Percentiles rank a stretch among this genome's conserved stretches.
phyloP scores from a whole-genome alignment of 2,329 filamentous ascomycete genomes.

The Teratosphaeria viscida region DNA sequence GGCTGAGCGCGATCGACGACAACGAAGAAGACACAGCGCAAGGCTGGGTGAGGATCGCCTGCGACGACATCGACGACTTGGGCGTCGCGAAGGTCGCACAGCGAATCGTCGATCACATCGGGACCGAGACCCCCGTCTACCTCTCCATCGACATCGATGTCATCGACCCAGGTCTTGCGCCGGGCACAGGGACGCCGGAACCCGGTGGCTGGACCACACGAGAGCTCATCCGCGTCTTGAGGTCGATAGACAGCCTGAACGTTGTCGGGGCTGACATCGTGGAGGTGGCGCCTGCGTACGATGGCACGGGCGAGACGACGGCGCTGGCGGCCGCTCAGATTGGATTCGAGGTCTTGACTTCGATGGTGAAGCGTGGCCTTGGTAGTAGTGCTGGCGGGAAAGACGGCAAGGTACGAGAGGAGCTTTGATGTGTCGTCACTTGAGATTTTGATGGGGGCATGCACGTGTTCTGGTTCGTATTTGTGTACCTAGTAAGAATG shows the following conservation, averaged over 20 bases:
- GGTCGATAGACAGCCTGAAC: slow-evolving; percentile 73
- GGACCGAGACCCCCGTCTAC: slow-evolving; percentile 68
- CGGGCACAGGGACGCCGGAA: slow-evolving; percentile 65
- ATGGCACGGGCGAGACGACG: slow-evolving; percentile 69
- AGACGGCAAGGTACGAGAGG: slow-evolving; percentile 10
- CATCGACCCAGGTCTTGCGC: slow-evolving; percentile 60
- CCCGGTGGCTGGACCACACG: slow-evolving; percentile 85
- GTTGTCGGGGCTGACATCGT: slow-evolving; percentile 84
- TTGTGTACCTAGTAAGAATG: not conserved
- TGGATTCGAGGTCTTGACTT: slow-evolving; percentile 75
- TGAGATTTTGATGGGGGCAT: not conserved
- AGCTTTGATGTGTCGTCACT: slow-evolving; percentile 12
- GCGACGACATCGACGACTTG: slow-evolving; percentile 79
- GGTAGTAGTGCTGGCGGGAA: slow-evolving; percentile 27
- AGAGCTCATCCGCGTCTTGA: slow-evolving; percentile 72
- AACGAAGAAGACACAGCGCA: slow-evolving; percentile 60
- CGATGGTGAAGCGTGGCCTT: slow-evolving; percentile 52
- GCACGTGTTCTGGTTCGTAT: not conserved
- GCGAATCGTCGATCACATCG: slow-evolving; percentile 60
- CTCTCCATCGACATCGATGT: slow-evolving; percentile 74
- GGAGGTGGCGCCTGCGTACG: slow-evolving; percentile 78
- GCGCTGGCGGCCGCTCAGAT: slow-evolving; percentile 75
- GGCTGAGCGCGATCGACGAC: slow-evolving; percentile 60
- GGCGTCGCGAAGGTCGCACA: slow-evolving; percentile 61
- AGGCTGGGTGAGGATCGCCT: slow-evolving; percentile 69